Evolutionary conservation across 2,329 filamentous ascomycete genomes (phyloP), one percentile per base, ranked within the genome.

Genomic region (Metarhizium humberi): DNA sequence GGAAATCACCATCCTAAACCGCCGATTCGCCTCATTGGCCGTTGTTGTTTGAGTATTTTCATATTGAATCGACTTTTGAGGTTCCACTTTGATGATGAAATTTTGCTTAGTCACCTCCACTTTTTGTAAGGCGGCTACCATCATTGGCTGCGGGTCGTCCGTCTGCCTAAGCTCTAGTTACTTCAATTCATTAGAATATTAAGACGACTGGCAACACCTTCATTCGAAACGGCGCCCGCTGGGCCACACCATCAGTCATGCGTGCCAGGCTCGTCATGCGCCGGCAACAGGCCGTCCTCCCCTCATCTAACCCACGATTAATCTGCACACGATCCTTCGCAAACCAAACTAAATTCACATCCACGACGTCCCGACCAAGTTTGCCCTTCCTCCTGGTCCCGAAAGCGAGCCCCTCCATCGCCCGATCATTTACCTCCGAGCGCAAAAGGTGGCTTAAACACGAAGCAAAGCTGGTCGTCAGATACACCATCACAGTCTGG

Each of bases 371-470:
- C 25, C 65, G 71, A 29, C 71, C 71, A 16, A 67, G 63, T 53
- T 62, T 73, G 1, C 79, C 75, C 54, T 85, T 77, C 66, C 77
- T 78, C 66, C 73, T 71, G 38, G 71, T 75, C 2, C 78, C 73
- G 20, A 61, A 71, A 46, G 67, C 76, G 51, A 78, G 80, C 51
- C 75, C 74, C 34, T 76, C 82, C 47, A 74, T 86, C 42, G 80
- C 81, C 3, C 86, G 92, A 53, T 81, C 88, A 58, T 80, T 95
- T 57, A 90, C 88, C n/a, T 95, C 89, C 0, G 86, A 91, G 66
- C 83, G 84, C 59, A 86, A 83, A 60, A 74, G 76, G 59, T 90
- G 85, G 75, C 74, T 92, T 56, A 85, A 81, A 59, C 78, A 87
- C 59, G 87, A 92, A 63, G 75, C 89, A 50, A 82, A 82, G 63